phyloP scores from a whole-genome alignment of 2,329 filamentous ascomycete species.

The Calonectria pauciramosa region DNA sequence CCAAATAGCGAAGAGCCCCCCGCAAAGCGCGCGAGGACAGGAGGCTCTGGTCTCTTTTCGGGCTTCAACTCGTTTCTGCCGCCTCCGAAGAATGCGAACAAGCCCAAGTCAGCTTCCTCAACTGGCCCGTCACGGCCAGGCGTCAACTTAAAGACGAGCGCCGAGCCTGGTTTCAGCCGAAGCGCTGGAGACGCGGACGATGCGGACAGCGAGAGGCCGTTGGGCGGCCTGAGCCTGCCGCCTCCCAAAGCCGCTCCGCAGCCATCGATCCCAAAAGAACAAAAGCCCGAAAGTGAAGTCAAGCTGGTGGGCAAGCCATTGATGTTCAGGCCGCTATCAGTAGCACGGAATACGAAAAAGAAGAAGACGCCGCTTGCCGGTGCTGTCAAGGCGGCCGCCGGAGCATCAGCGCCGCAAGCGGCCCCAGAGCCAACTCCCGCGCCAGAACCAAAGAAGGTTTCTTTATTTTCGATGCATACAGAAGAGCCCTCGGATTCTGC shows the following conservation, averaged over 20 bases:
- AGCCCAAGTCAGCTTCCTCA: slow-evolving; percentile 48
- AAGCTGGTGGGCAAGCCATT: slow-evolving; percentile 83
- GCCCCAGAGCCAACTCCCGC: slow-evolving; percentile 27
- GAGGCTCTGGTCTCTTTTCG: slow-evolving; percentile 74
- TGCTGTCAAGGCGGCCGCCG: slow-evolving; percentile 26
- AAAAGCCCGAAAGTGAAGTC: slow-evolving; percentile 73
- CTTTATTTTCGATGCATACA: slow-evolving; percentile 76
- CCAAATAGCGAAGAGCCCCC: slow-evolving; percentile 60
- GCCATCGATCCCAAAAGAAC: slow-evolving; percentile 67
- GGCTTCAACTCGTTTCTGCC: slow-evolving; percentile 91
- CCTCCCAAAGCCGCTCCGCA: slow-evolving; percentile 57
- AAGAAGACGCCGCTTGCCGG: slow-evolving; percentile 58
- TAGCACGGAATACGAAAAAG: slow-evolving; percentile 82
- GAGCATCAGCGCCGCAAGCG: slow-evolving; percentile 33
- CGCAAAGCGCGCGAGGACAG: slow-evolving; percentile 77
- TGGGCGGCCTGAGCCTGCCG: slow-evolving; percentile 51
- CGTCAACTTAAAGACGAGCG: slow-evolving; percentile 84
- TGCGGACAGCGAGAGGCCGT: slow-evolving; percentile 34
- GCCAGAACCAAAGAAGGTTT: slow-evolving; percentile 66
- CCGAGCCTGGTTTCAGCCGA: slow-evolving; percentile 84
- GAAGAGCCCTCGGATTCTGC: slow-evolving; percentile 53
- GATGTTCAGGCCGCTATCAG: slow-evolving; percentile 91
- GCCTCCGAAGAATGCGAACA: slow-evolving; percentile 76
- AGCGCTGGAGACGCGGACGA: slow-evolving; percentile 52
- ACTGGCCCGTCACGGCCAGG: slow-evolving; percentile 43